Percentiles rank a stretch among this genome's conserved stretches.
These are phyloP conservation scores for Ganoderma multipileum DNA, from an alignment of 1,284 basidiomycete genomes.

Conservation along the genomic window DNA sequence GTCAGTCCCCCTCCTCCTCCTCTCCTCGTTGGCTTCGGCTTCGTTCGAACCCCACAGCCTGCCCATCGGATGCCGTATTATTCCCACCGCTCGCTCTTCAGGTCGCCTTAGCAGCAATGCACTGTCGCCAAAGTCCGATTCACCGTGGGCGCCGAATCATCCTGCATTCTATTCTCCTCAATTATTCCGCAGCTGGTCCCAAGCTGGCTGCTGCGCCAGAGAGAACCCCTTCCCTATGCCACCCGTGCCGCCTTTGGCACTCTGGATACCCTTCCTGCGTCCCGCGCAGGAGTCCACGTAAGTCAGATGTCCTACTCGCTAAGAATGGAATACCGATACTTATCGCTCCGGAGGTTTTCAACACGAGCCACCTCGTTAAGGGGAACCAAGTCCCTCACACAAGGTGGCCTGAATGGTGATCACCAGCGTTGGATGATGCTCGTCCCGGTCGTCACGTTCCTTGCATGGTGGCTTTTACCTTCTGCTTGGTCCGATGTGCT, in stretches of 20 bases:
- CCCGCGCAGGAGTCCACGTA: not conserved
- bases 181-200: not conserved
- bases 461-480: not conserved
- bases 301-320: not conserved
- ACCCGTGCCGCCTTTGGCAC: not conserved
- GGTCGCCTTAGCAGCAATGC: not conserved
- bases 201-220: not conserved
- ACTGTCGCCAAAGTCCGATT: not conserved
- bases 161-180: not conserved
- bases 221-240: not conserved
- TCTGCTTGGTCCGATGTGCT: not conserved
- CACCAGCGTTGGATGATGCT: not conserved
- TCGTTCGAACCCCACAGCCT: not conserved
- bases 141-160: not conserved
- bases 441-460: no score
- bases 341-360: not conserved
- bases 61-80: not conserved
- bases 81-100: not conserved
- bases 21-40: not conserved
- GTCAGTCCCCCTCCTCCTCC: not conserved
- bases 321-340: not conserved
- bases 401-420: not conserved
- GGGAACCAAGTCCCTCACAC: not conserved
- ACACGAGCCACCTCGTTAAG: not conserved
- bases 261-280: not conserved